These are phyloP conservation scores for Periglandula ipomoeae DNA, from an alignment of 2,329 filamentous ascomycete species.

Conservation along the genomic window DNA sequence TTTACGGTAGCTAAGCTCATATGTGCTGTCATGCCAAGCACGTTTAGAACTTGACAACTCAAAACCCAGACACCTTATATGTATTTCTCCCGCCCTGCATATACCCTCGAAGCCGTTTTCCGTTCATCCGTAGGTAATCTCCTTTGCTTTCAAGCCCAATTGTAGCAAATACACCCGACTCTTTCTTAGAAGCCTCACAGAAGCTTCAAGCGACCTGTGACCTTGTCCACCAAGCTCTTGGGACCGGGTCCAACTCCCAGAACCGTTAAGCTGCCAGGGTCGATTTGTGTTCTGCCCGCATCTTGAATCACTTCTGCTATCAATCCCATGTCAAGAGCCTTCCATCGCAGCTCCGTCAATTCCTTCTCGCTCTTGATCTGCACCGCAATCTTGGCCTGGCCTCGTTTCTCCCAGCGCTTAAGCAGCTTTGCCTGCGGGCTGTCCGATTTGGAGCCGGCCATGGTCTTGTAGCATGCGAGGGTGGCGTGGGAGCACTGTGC, in stretches of 20 bases:
- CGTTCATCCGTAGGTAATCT: too few species aligned
- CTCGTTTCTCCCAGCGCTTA: slow-evolving; percentile 72
- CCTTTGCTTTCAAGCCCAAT: too few species aligned
- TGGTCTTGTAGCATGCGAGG: slow-evolving; percentile 89
- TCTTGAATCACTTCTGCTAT: slow-evolving; percentile 88
- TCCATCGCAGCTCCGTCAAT: slow-evolving; percentile 61
- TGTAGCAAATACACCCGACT: too few species aligned
- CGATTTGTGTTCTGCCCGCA: slow-evolving; percentile 96
- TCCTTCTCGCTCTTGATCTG: slow-evolving; percentile 84
- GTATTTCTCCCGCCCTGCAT: too few species aligned
- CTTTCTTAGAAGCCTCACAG: slow-evolving; percentile 42
- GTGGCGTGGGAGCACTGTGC: slow-evolving; percentile 95
- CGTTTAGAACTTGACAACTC: too few species aligned
- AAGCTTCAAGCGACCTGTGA: slow-evolving; percentile 79
- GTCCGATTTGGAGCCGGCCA: slow-evolving; percentile 47
- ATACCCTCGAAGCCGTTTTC: too few species aligned
- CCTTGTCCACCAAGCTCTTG: slow-evolving; percentile 74
- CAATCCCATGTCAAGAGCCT: slow-evolving; percentile 73
- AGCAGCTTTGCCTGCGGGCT: slow-evolving; percentile 55
- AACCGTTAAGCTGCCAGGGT: slow-evolving; percentile 84
- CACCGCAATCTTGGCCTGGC: slow-evolving; percentile 89
- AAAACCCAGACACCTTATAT: too few species aligned
- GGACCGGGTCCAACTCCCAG: slow-evolving; percentile 76
- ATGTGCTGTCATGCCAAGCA: too few species aligned
- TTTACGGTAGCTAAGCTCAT: too few species aligned